Evolutionary conservation across 2,329 filamentous ascomycete species (phyloP), one percentile per base, ranked within the genome.

Genomic region (Annulohypoxylon truncatum): DNA sequence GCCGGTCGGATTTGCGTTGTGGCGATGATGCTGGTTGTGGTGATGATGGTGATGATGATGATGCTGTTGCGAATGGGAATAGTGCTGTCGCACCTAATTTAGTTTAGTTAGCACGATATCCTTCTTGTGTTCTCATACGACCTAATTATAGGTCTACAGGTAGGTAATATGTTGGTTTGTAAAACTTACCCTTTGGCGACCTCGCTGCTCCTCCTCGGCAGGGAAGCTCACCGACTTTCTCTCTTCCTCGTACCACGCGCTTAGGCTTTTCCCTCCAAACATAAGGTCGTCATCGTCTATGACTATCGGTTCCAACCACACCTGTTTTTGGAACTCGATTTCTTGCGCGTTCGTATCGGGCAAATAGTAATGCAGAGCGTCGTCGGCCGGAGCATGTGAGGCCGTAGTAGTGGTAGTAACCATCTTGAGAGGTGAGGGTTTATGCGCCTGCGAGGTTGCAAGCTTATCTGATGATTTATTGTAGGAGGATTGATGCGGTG

Each of bases 221-320:
- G 80, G 77, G 50, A 77, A 77, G 77, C 79, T 82, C 53, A 82
- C 74, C 15, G 81, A 78, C 52, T 81, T 77, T 42, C 84, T 80
- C 67, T 87, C 85, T 78, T 89, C 86, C 77, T 89, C 86, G 75
- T 89, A 87, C 85, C 85, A 88, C 13, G 82, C 78, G 75, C 85
- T 85, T 42, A 89, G 76, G 38, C 85, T 81, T 81, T 88, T 89
- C 71, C 86, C 86, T 60, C 85, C 85, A 71, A 88, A 89, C 75
- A 82, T 87, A 35, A 89, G 79, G 68, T 89, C 86, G 61, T 88
- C 85, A 73, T 89, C 86, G 60, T 89, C 85, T 71, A 89, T 89
- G 65, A 85, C 79, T 51, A 84, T 88, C 31, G 84, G 82, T 57
- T 83, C 80, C 67, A 85, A 82, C 85, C 85, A 88, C 47, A 73